Percentiles rank a stretch among this genome's conserved stretches.
phyloP scores from a whole-genome alignment of 1,284 basidiomycete species.

The Cutaneotrichosporon sp. region DNA sequence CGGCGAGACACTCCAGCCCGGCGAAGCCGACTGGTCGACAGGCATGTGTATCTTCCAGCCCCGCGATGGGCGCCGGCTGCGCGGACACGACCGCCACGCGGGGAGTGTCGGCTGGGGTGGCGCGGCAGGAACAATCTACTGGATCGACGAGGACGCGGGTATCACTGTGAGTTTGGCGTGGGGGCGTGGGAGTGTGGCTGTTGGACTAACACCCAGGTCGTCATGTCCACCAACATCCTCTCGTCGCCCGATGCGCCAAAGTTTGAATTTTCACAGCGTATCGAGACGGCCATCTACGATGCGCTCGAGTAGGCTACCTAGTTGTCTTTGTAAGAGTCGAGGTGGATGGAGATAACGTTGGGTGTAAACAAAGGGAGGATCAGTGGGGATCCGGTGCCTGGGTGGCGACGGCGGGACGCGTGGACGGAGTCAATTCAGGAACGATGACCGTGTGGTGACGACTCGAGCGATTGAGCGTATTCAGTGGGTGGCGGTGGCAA shows the following conservation, averaged over 20 bases:
- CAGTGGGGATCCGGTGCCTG: background rate
- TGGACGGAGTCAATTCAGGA: background rate
- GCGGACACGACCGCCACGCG: conserved; percentile 20
- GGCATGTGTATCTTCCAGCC: conserved; percentile 25
- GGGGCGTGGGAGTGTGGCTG: no score
- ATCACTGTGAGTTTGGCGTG: conserved; percentile 31
- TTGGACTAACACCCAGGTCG: conserved; percentile 26
- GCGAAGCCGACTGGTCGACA: conserved; percentile 36
- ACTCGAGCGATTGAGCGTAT: background rate
- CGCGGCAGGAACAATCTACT: conserved; percentile 32
- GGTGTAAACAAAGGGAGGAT: background rate
- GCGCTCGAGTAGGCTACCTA: conserved; percentile 10
- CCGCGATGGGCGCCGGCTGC: conserved; percentile 13
- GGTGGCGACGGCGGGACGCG: background rate
- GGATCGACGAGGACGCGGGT: conserved; percentile 25
- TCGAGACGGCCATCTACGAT: conserved; percentile 26
- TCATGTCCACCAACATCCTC: no score
- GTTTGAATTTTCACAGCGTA: no score
- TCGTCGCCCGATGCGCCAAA: no score
- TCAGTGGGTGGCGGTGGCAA: no score
- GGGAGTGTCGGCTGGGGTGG: conserved; percentile 35
- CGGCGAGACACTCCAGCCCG: conserved; percentile 7
- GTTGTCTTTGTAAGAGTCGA: no score
- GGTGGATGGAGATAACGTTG: no score
- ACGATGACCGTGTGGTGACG: background rate